Evolutionary conservation across 805 yeast genomes (phyloP).

Genomic region (Nakazawaea peltata): DNA sequence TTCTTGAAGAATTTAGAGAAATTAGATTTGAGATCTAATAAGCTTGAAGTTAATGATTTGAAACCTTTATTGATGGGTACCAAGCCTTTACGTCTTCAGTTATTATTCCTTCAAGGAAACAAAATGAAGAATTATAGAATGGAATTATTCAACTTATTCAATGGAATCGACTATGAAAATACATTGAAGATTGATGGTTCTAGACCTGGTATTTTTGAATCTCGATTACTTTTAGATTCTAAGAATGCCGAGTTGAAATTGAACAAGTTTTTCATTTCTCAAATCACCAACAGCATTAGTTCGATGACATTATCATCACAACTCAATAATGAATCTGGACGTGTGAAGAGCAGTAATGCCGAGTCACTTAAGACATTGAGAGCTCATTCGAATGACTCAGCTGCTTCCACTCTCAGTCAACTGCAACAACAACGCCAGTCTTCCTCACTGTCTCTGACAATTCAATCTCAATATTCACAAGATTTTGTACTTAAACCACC

Average conservation of each 20-base stretch:
- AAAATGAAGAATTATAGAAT: constrained; percentile 36
- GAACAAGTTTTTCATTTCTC: constrained; percentile 29
- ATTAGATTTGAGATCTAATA: constrained; percentile 45
- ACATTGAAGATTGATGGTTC: constrained; percentile 49
- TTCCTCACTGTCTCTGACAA: not conserved
- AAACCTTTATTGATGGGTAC: constrained; percentile 28
- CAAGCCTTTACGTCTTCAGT: constrained; percentile 15
- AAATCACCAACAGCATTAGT: constrained; percentile 29
- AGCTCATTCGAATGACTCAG: not conserved
- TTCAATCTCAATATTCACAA: too few species aligned
- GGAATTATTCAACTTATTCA: constrained; percentile 47
- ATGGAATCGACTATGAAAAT: constrained; percentile 42
- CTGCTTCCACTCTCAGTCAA: not conserved
- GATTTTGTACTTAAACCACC: constrained; percentile 8
- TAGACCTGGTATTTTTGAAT: constrained; percentile 53
- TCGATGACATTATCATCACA: constrained; percentile 15
- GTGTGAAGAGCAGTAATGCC: not conserved
- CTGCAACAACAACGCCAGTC: not conserved
- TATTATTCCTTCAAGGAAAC: constrained; percentile 19
- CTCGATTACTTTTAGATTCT: constrained; percentile 42
- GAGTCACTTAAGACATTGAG: not conserved
- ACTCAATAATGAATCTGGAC: too few species aligned
- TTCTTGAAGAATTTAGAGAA: constrained; percentile 34
- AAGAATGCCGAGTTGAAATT: constrained; percentile 36
- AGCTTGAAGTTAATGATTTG: constrained; percentile 27